Evolutionary conservation across 2,329 filamentous ascomycete species (phyloP).

Genomic region (Sphaerulina vaccinii): DNA sequence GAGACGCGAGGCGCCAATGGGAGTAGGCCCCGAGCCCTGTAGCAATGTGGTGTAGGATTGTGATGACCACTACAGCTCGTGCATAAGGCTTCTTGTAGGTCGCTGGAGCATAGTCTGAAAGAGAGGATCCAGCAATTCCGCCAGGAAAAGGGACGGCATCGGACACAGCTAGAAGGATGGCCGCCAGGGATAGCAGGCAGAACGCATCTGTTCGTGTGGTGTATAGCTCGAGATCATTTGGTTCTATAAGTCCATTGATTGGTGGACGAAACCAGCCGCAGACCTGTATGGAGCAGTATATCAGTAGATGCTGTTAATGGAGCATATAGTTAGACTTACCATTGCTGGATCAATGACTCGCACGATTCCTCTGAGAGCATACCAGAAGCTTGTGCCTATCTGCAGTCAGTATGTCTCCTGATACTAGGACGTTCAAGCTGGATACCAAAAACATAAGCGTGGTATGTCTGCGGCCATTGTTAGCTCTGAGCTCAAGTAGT

Average conservation of each 20-base stretch:
- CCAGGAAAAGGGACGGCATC: slow-evolving; percentile 34
- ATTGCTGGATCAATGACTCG: slow-evolving; percentile 37
- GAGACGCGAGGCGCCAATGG: slow-evolving; percentile 35
- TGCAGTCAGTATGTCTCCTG: not conserved
- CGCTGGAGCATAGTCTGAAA: slow-evolving; percentile 19
- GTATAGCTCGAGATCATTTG: slow-evolving; percentile 41
- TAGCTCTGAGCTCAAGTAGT: not conserved
- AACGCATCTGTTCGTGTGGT: slow-evolving; percentile 40
- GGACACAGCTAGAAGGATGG: slow-evolving; percentile 34
- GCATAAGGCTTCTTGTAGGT: slow-evolving; percentile 36
- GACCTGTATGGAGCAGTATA: not conserved
- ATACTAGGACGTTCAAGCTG: not conserved
- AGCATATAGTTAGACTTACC: slow-evolving; percentile 24
- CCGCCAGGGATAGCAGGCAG: slow-evolving; percentile 35
- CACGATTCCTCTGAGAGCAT: slow-evolving; percentile 35
- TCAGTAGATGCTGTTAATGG: not conserved
- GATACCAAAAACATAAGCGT: slow-evolving; percentile 32
- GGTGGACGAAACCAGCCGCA: slow-evolving; percentile 38
- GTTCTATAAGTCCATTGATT: slow-evolving; percentile 24
- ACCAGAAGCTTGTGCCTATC: slow-evolving; percentile 39
- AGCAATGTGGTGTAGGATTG: slow-evolving; percentile 38
- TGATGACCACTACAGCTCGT: slow-evolving; percentile 34
- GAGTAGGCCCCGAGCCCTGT: slow-evolving; percentile 37
- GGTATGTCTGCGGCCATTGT: slow-evolving; percentile 28
- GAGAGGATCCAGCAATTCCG: slow-evolving; percentile 23